These are phyloP conservation scores for Darksidea phi DNA, from an alignment of 495 filamentous ascomycete genomes.

Conservation along the genomic window DNA sequence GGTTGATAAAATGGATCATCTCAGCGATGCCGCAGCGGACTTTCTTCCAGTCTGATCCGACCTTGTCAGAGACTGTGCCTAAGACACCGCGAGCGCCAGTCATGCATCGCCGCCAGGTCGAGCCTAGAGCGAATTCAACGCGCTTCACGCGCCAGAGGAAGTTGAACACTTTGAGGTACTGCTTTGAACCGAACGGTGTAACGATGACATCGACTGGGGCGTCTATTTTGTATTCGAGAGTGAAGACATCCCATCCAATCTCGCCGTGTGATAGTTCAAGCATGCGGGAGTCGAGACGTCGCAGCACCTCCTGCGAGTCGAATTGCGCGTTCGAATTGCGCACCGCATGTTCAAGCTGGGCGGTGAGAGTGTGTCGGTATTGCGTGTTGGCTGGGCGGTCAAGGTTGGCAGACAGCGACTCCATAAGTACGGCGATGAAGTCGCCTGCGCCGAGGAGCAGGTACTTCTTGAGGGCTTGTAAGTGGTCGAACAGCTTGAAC, in stretches of 20 bases:
- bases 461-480: slow-evolving; percentile 90
- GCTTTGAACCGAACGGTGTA: slow-evolving; percentile 86
- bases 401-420: slow-evolving; percentile 85
- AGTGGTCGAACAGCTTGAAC: slow-evolving; percentile 90
- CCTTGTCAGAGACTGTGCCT: slow-evolving; percentile 70
- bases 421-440: slow-evolving; percentile 97
- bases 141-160: slow-evolving; percentile 98
- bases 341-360: slow-evolving; percentile 95
- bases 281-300: slow-evolving; percentile 92
- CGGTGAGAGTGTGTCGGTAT: slow-evolving; percentile 92
- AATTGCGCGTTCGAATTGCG: slow-evolving; percentile 96
- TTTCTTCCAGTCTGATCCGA: slow-evolving; percentile 82
- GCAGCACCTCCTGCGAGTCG: slow-evolving; percentile 88
- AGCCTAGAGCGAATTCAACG: slow-evolving; percentile 88
- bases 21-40: slow-evolving; percentile 86
- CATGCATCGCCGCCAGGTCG: slow-evolving; percentile 94
- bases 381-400: slow-evolving; percentile 94
- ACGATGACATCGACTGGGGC: slow-evolving; percentile 97
- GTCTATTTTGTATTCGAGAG: slow-evolving; percentile 97
- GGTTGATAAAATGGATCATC: slow-evolving; percentile 97
- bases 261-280: slow-evolving; percentile 92
- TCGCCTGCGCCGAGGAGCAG: slow-evolving; percentile 93
- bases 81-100: slow-evolving; percentile 91
- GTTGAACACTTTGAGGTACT: slow-evolving; percentile 99
- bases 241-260: slow-evolving; percentile 99